phyloP scores from a whole-genome alignment of 805 yeast genomes.

The Metschnikowia peoriensis region DNA sequence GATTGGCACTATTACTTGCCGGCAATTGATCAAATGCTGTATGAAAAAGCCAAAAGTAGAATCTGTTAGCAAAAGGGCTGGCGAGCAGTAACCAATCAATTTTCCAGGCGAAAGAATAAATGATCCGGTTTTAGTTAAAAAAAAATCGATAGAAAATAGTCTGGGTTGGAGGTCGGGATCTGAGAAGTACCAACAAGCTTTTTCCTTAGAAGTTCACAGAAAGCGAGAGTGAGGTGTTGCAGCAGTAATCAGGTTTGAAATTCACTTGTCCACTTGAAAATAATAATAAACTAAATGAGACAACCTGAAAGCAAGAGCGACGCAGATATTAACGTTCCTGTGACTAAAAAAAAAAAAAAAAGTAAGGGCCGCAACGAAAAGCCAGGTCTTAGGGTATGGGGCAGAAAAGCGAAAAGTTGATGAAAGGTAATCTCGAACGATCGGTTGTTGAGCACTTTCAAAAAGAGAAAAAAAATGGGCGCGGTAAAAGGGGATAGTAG shows the following conservation, averaged over 20 bases:
- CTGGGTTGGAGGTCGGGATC: too few relatives aligned
- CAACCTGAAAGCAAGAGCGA: slow-evolving; percentile 3
- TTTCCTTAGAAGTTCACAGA: slow-evolving; percentile 1
- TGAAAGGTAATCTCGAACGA: background rate
- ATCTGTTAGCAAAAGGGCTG: too few relatives aligned
- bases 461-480: background rate
- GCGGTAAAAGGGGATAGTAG: background rate
- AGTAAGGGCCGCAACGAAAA: background rate
- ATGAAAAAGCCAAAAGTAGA: too few relatives aligned
- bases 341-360: background rate
- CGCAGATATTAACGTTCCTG: slow-evolving; percentile 3
- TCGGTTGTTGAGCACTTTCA: background rate
- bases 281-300: background rate
- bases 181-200: too few relatives aligned
- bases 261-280: background rate
- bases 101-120: too few relatives aligned
- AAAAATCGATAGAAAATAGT: too few relatives aligned
- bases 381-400: background rate
- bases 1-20: too few relatives aligned
- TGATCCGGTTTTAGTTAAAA: too few relatives aligned
- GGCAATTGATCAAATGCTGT: too few relatives aligned
- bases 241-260: background rate
- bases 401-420: background rate
- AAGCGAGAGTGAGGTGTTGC: slow-evolving; percentile 2
- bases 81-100: too few relatives aligned